Conservation (phyloP, 2,329 filamentous ascomycete genomes). For the Colletotrichum viniferum region DNA sequence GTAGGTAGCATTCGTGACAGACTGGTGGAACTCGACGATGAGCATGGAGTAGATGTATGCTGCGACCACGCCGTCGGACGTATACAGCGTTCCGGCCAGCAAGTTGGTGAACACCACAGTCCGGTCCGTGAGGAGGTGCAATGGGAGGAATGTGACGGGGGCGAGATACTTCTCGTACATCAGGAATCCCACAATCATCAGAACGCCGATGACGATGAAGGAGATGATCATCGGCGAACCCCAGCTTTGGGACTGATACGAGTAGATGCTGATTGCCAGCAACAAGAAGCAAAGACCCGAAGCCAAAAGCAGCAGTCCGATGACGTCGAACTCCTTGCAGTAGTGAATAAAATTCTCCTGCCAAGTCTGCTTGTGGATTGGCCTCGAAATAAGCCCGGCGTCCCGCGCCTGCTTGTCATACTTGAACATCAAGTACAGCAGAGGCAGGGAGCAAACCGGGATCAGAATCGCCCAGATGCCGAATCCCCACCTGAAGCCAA, state of each 20-base stretch:
- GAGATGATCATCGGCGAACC: conserved; percentile 47
- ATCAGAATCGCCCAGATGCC: not conserved
- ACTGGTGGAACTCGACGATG: conserved; percentile 44
- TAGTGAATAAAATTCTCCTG: not conserved
- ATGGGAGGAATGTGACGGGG: conserved; percentile 55
- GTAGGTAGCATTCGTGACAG: conserved; percentile 30
- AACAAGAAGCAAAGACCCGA: conserved; percentile 56
- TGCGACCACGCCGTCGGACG: conserved; percentile 25
- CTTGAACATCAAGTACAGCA: not conserved
- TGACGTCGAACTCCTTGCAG: not conserved
- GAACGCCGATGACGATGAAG: conserved; percentile 53
- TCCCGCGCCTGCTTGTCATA: not conserved
- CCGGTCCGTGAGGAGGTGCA: conserved; percentile 44
- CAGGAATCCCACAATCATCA: conserved; percentile 50
- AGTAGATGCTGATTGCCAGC: conserved; percentile 51
- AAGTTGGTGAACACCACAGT: conserved; percentile 32
- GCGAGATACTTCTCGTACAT: conserved; percentile 57
- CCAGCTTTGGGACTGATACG: conserved; percentile 41
- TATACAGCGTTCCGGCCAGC: conserved; percentile 26
- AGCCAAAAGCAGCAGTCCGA: conserved; percentile 57
- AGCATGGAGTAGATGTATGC: conserved; percentile 36
- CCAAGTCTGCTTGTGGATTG: not conserved
- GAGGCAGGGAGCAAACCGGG: not conserved
- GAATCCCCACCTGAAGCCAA: not conserved
- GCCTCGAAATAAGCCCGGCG: not conserved